A percentile compares a stretch with the other conserved stretches of the same genome.
Evolutionary conservation across 306 rosid genomes (phyloP).

Genomic region (Acacia acuminata): DNA sequence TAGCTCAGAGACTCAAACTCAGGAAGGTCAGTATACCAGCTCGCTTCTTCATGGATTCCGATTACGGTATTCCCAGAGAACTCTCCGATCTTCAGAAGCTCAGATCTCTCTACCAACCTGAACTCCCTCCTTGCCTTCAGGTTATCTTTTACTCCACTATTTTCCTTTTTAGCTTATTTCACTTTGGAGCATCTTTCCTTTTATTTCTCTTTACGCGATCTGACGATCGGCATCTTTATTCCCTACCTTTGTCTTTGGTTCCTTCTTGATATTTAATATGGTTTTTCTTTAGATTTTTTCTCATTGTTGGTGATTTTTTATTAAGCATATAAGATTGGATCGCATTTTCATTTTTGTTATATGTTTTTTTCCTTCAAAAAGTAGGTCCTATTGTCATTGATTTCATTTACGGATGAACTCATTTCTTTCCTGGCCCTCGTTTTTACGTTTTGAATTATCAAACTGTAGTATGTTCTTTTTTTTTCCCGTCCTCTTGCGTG

Average conservation of each 20-base stretch:
- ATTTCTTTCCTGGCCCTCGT: not conserved
- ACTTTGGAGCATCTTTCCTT: not conserved
- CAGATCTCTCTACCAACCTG: constrained; percentile 59
- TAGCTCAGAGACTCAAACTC: not conserved
- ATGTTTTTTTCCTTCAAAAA: not conserved
- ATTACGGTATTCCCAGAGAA: constrained; percentile 72
- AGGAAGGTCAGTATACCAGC: not conserved
- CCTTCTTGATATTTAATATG: not conserved
- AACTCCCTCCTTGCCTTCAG: constrained; percentile 77
- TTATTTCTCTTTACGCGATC: not conserved
- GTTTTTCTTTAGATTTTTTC: not conserved
- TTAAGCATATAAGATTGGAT: not conserved
- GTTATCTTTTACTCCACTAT: constrained; percentile 14
- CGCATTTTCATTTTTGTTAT: not conserved
- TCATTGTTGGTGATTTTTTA: not conserved
- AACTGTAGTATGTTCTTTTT: not conserved
- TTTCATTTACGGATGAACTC: not conserved
- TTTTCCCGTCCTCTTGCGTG: not conserved
- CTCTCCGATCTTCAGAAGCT: constrained; percentile 69
- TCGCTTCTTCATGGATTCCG: constrained; percentile 57
- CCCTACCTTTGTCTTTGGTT: not conserved
- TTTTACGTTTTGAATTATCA: not conserved
- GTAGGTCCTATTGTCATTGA: not conserved
- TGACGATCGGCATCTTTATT: not conserved
- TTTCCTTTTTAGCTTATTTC: not conserved